A percentile compares a stretch with the other conserved stretches of the same genome.
Conservation (phyloP, 139 green algal genomes). For the Edaphochlamys debaryana region DNA sequence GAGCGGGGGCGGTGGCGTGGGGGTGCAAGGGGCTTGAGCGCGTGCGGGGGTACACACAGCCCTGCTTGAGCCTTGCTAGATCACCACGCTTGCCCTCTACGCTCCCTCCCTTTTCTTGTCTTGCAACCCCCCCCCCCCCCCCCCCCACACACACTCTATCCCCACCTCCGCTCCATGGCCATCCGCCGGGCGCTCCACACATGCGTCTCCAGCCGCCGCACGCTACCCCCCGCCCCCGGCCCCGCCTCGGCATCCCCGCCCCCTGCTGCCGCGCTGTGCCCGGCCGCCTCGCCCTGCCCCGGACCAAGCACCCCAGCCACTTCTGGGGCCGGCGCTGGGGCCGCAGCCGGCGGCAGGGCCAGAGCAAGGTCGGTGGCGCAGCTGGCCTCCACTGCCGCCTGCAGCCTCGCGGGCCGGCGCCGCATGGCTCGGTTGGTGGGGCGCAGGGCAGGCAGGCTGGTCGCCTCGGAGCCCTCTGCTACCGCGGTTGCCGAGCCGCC, state of each 20-base stretch:
- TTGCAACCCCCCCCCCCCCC: neutral
- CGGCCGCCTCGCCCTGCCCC: neutral
- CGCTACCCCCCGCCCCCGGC: too few species aligned
- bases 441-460: neutral
- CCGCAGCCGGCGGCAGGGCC: too few species aligned
- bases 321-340: too few species aligned
- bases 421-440: conserved; percentile 68
- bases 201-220: conserved; percentile 69
- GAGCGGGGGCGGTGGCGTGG: too few species aligned
- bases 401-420: conserved; percentile 56
- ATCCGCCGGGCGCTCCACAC: conserved; percentile 79
- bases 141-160: neutral
- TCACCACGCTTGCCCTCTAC: too few species aligned
- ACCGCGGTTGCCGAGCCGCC: neutral
- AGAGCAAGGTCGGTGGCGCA: conserved; percentile 32
- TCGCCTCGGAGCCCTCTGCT: neutral
- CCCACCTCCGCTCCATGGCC: conserved; percentile 52
- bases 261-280: too few species aligned
- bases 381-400: conserved; percentile 21
- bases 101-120: too few species aligned
- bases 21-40: too few species aligned
- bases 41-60: too few species aligned
- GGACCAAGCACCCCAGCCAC: neutral
- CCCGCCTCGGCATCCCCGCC: too few species aligned
- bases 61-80: too few species aligned